phyloP scores from a whole-genome alignment of 176 grass and related monocot species.

The Canna indica region DNA sequence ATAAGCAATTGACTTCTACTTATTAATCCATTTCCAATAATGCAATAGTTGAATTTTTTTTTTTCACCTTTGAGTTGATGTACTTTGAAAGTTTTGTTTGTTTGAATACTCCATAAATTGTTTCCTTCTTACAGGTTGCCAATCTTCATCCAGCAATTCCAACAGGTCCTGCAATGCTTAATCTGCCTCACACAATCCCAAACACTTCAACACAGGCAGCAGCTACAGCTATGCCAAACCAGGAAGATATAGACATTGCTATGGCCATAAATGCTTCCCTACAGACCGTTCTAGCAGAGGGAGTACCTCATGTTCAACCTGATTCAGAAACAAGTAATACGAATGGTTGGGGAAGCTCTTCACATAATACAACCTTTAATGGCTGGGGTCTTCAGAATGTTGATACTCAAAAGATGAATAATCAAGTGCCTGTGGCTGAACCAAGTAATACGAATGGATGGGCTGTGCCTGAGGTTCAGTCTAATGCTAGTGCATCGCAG shows the following conservation, averaged over 20 bases:
- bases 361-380: conserved; percentile 42
- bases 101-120: not conserved
- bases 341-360: conserved; percentile 38
- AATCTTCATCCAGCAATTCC: not conserved
- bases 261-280: conserved; percentile 96
- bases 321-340: conserved; percentile 20
- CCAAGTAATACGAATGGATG: conserved; percentile 52
- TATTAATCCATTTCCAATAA: not conserved
- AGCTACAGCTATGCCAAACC: conserved; percentile 26
- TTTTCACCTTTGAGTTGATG: not conserved
- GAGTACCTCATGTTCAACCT: conserved; percentile 54
- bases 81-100: not conserved
- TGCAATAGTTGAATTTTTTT: not conserved
- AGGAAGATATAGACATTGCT: conserved; percentile 62
- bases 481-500: conserved; percentile 25
- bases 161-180: not conserved
- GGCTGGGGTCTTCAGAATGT: conserved; percentile 40
- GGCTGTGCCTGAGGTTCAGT: conserved; percentile 42
- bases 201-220: conserved; percentile 24
- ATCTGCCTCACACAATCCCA: not conserved
- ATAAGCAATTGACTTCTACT: not conserved
- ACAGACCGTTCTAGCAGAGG: conserved; percentile 72
- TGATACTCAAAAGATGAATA: conserved; percentile 29
- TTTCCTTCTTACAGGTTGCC: conserved; percentile 5
- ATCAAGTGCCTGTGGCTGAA: conserved; percentile 19